phyloP scores from a whole-genome alignment of 2,329 filamentous ascomycete genomes.

The Aspergillus phoenicis region DNA sequence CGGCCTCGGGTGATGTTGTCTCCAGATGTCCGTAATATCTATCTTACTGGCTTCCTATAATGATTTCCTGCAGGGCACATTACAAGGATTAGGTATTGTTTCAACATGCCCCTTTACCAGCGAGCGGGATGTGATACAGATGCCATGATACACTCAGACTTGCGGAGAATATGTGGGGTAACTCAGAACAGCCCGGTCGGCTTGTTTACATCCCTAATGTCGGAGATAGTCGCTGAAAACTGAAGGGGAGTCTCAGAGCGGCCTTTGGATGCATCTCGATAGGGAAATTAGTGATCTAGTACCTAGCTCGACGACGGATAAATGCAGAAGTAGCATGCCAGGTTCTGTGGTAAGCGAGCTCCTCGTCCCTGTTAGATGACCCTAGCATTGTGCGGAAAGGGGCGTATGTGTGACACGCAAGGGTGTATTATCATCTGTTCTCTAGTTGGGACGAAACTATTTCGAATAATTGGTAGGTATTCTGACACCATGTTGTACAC shows the following conservation, averaged over 20 bases:
- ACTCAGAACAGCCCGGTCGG: neutral
- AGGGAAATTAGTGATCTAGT: neutral
- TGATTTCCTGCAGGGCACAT: neutral
- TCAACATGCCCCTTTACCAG: neutral
- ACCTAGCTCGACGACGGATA: too few relatives aligned
- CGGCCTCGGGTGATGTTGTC: neutral
- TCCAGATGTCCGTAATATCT: neutral
- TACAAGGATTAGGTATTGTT: neutral
- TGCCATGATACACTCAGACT: neutral
- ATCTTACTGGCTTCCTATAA: neutral
- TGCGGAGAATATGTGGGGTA: neutral
- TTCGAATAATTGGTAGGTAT: neutral
- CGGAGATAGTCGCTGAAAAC: neutral
- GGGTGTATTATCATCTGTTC: neutral
- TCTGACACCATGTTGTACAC: neutral
- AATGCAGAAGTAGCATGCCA: neutral
- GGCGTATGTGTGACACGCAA: neutral
- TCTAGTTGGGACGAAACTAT: neutral
- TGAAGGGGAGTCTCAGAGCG: neutral
- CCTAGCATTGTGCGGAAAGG: neutral
- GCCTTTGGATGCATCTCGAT: neutral
- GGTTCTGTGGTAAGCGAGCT: neutral
- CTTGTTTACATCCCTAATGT: neutral
- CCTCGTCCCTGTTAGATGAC: neutral
- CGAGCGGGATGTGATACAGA: neutral